These are phyloP conservation scores for Penicillium tannophilum DNA, from an alignment of 495 filamentous ascomycete genomes.

Conservation along the genomic window DNA sequence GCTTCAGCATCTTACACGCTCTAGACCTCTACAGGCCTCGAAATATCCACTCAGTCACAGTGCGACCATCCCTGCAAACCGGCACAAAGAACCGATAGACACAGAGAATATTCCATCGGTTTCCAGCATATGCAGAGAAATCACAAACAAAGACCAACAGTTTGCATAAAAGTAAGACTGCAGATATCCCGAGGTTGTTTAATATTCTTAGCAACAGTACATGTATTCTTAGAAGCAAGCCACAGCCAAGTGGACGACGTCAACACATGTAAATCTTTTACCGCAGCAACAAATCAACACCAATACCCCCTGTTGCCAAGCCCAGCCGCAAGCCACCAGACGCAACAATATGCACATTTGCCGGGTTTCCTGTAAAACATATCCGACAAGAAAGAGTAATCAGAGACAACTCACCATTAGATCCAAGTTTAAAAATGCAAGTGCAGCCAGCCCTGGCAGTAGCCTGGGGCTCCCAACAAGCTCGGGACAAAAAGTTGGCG, in stretches of 20 bases:
- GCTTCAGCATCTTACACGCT: background rate
- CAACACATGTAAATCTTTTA: constrained; percentile 1
- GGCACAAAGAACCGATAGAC: background rate
- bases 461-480: background rate
- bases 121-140: too few species aligned
- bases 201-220: background rate
- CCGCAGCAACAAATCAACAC: constrained; percentile 8
- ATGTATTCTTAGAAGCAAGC: constrained; percentile 10
- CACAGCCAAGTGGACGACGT: background rate
- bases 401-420: background rate
- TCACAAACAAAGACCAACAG: too few species aligned
- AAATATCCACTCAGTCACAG: background rate
- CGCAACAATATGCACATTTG: background rate
- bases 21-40: background rate
- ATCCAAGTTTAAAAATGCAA: background rate
- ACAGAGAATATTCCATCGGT: too few species aligned
- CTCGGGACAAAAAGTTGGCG: background rate
- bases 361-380: constrained; percentile 5
- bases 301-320: constrained; percentile 4
- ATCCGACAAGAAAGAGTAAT: background rate
- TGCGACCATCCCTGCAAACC: background rate
- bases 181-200: too few species aligned
- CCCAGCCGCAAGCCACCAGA: constrained; percentile 13
- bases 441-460: background rate
- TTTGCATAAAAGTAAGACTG: too few species aligned